These are phyloP conservation scores for Celoporthe dispersa DNA, from an alignment of 2,329 filamentous ascomycete species.

Conservation along the genomic window DNA sequence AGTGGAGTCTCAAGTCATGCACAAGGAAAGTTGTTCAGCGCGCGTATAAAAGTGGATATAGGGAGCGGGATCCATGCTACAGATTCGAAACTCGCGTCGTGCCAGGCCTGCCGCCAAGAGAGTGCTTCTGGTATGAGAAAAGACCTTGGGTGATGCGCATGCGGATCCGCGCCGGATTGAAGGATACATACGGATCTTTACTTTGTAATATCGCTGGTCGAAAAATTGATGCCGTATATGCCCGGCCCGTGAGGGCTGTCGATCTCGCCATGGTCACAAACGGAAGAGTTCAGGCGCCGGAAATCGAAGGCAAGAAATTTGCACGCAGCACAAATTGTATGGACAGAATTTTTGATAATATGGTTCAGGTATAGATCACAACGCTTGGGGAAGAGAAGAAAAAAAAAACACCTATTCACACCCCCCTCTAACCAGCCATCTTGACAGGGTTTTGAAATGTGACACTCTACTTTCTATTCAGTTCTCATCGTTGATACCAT, in stretches of 20 bases:
- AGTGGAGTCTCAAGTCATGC: not conserved
- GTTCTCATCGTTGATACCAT: not conserved
- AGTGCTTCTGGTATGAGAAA: not conserved
- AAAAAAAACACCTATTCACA: not conserved
- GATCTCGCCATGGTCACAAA: not conserved
- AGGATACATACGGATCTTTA: no score
- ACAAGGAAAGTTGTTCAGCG: not conserved
- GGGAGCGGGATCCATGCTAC: not conserved
- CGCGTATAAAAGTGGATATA: not conserved
- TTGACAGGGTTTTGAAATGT: not conserved
- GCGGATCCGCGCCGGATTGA: not conserved
- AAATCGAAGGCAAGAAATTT: not conserved
- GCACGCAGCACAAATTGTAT: not conserved
- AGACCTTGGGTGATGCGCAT: not conserved
- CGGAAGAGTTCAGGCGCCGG: not conserved
- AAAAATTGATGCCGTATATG: no score
- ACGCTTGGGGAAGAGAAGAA: not conserved
- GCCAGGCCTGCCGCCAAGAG: not conserved
- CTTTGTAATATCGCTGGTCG: no score
- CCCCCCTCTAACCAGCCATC: not conserved
- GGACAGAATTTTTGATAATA: not conserved
- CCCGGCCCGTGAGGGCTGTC: no score
- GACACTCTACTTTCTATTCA: slow-evolving; percentile 3
- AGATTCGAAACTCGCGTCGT: slow-evolving; percentile 10
- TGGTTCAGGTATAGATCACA: slow-evolving; percentile 1